Evolutionary conservation across 2,329 filamentous ascomycete genomes (phyloP).

Genomic region (Botryosphaeria dothidea): DNA sequence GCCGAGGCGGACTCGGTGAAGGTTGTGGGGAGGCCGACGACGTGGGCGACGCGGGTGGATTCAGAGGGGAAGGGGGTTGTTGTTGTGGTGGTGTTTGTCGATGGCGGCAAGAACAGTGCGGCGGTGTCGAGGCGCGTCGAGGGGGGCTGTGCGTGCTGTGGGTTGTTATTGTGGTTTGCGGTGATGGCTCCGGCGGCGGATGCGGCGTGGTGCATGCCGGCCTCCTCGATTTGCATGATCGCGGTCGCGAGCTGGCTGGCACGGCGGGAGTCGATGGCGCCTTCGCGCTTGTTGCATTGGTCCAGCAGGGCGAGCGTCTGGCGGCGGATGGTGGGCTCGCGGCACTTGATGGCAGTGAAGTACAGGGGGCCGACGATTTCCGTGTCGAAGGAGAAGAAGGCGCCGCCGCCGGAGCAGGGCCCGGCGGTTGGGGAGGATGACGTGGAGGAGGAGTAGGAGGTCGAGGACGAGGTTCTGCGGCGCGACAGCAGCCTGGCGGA

Average conservation of each 20-base stretch:
- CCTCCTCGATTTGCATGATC: conserved; percentile 9
- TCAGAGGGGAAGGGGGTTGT: background rate
- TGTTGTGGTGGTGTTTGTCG: background rate
- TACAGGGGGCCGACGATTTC: conserved; percentile 38
- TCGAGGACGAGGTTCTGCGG: background rate
- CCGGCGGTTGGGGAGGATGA: background rate
- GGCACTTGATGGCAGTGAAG: conserved; percentile 51
- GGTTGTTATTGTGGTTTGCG: background rate
- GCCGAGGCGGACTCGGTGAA: background rate
- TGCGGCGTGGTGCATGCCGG: background rate
- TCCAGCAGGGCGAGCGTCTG: conserved; percentile 4
- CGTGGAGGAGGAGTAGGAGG: background rate
- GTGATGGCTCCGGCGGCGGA: background rate
- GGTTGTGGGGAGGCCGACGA: background rate
- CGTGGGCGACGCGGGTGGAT: background rate
- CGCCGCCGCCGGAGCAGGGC: background rate
- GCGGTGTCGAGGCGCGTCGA: conserved; percentile 1
- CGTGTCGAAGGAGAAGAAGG: conserved; percentile 1
- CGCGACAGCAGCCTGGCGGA: background rate
- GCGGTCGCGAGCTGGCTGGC: background rate
- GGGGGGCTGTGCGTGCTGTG: background rate
- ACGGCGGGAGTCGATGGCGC: background rate
- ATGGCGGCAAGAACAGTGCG: background rate
- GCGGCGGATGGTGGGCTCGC: conserved; percentile 24
- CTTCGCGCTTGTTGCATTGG: conserved; percentile 8